Evolutionary conservation across 768 basidiomycete genomes (phyloP), one percentile per base, ranked within the genome.

Genomic region (Auriscalpium orientale): DNA sequence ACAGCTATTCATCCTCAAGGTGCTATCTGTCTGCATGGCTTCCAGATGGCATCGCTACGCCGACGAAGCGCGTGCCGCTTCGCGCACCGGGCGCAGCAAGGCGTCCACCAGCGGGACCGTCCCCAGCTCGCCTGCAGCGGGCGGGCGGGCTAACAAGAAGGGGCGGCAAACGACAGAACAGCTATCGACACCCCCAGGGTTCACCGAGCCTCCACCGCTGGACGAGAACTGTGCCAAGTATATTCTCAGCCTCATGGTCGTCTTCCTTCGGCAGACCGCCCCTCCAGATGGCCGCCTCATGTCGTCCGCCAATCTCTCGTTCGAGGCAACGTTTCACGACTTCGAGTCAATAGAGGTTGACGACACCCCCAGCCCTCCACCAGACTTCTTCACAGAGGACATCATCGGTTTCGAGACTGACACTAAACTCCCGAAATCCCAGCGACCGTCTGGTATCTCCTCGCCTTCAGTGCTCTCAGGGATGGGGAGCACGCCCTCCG

Each of bases 141-240:
- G 66, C 18, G 65, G 43, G 47, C 60, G 60, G 43, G 63, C 62
- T 16, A 58, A 62, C 33, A 65, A 66, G 56, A 70, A 63, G 16
- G 62, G 66, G 40, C 71, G 69, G 33, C 74, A 76, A 46, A 58
- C 75, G 2, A 74, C 81, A 1, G 79, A 82, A 43, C 67, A 74
- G 36, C 70, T 76, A 15, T 65, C 74, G 12, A 64, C 71, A 0
- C 70, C 75, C 48, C 68, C 75, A 22, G 65, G 71, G n/a, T 81
- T 77, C 73, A 71, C 79, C 21, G 91, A 91, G 61, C 81, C 85
- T 16, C 74, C 82, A 4, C 81, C 89, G 1, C 74, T 95, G 40
- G 89, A 95, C 58, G 93, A 95, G 58, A 76, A 78, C 37, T 86
- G 89, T 61, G 91, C 89, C 22, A 82, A 79, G 67, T 91, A 92